Conservation (phyloP, 208 protist species). For the Leishmania guyanensis region DNA sequence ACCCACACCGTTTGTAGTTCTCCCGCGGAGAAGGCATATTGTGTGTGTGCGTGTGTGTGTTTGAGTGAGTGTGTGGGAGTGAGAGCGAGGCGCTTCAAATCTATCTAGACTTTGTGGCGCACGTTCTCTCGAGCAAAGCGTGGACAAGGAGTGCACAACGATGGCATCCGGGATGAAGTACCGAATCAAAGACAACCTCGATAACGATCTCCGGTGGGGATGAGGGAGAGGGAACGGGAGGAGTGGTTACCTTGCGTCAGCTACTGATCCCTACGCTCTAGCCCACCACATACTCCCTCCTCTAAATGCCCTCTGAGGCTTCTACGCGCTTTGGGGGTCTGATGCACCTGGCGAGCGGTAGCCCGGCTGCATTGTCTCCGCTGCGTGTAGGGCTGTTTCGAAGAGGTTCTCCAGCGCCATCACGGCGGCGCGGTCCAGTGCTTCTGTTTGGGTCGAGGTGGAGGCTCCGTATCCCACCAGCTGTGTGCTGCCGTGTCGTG, state of each 20-base stretch:
- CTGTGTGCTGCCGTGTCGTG: slow-evolving; percentile 61
- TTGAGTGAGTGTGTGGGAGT: background rate
- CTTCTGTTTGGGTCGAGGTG: slow-evolving; percentile 33
- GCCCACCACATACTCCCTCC: background rate
- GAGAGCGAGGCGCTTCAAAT: background rate
- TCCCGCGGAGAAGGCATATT: background rate
- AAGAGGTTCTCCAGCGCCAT: slow-evolving; percentile 58
- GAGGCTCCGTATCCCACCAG: slow-evolving; percentile 71
- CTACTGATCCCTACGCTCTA: background rate
- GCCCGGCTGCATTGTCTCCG: slow-evolving; percentile 14
- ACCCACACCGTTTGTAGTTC: background rate
- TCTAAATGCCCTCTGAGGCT: background rate
- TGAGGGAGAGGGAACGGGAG: background rate
- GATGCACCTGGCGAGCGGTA: slow-evolving; percentile 12
- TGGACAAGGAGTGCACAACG: background rate
- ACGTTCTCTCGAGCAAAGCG: background rate
- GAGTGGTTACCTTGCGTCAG: background rate
- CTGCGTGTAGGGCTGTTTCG: slow-evolving; percentile 14
- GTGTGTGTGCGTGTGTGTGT: background rate
- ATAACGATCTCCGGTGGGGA: background rate
- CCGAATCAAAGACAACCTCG: background rate
- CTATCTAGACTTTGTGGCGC: background rate
- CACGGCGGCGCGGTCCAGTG: slow-evolving; percentile 62
- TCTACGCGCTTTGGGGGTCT: background rate
- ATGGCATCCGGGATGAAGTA: background rate